Evolutionary conservation across 345 rosid genomes (phyloP), one percentile per base, ranked within the genome.

Genomic region (Carallia brachiata): DNA sequence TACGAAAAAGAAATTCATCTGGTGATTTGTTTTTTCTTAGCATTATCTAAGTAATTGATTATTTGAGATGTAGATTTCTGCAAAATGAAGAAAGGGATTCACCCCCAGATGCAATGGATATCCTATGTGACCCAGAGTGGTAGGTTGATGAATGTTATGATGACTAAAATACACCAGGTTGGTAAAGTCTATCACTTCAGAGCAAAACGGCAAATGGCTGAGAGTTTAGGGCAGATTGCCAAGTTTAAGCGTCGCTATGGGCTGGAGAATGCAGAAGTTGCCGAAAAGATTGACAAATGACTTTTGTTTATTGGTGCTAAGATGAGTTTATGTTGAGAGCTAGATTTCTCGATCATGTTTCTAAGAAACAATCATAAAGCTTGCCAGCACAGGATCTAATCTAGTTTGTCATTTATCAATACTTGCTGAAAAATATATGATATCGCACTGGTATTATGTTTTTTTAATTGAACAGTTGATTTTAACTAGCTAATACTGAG

Each of bases 61-160:
- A 44, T 50, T 40, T 61, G 48, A 44, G 23, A 40, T 50, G 39
- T 70, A 77, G 73, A 31, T 52, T 70, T 32, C 37, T 23, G 0
- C 36, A 59, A 36, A 72, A 94, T 90, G 97, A 94, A 88, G 97
- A 94, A 94, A 74, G 97, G 98, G 61, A 10, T 86, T 71, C 97
- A 95, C 81, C 99, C 96, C 73, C 97, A 90, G 82, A 75, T 89
- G 96, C 99, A 90, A 71, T 95, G 97, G 96, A 86, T 94, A 78
- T 91, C 98, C 5, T 94, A 90, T 57, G 96, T 90, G 68, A 91
- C 96, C 18, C 95, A 87, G 73, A 90, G 93, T 36, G 97, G 98
- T 70, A 79, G 98, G 78, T 71, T 91, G 87, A 88, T 94, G 81
- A 77, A 90, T 44, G 90, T 90, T 28, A 88, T 85, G 93, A 91